phyloP scores from a whole-genome alignment of 371 early-diverging fungal species.

The Rhizopus delemar region DNA sequence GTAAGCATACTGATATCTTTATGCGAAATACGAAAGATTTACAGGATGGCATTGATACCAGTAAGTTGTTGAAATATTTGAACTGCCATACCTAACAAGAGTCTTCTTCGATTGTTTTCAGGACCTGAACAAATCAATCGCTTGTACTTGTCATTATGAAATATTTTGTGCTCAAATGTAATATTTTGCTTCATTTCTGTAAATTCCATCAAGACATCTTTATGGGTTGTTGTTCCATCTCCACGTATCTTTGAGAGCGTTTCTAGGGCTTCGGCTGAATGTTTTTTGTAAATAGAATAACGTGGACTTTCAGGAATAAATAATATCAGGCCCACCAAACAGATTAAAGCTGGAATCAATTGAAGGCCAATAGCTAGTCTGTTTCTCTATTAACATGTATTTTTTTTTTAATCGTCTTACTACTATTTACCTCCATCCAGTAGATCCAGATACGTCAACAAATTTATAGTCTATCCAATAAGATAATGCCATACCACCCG shows the following conservation, averaged over 20 bases:
- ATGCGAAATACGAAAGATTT: conserved; percentile 19
- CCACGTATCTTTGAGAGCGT: conserved; percentile 53
- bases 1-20: background rate
- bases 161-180: conserved; percentile 69
- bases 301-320: conserved; percentile 63
- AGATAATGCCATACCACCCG: conserved; percentile 52
- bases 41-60: conserved; percentile 77
- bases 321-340: conserved; percentile 25
- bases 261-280: conserved; percentile 54
- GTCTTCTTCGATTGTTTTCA: conserved; percentile 56
- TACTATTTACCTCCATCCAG: conserved; percentile 54
- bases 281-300: conserved; percentile 57
- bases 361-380: conserved; percentile 49
- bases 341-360: conserved; percentile 38
- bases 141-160: conserved; percentile 36
- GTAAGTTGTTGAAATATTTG: conserved; percentile 78
- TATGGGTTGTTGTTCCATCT: conserved; percentile 39
- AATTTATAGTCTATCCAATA: conserved; percentile 47
- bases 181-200: conserved; percentile 73
- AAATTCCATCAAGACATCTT: conserved; percentile 60
- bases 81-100: conserved; percentile 70
- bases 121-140: conserved; percentile 41
- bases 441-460: conserved; percentile 26
- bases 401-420: background rate
- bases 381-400: background rate